Conservation (phyloP, 768 basidiomycete genomes). For the Boletellus emodensis region DNA sequence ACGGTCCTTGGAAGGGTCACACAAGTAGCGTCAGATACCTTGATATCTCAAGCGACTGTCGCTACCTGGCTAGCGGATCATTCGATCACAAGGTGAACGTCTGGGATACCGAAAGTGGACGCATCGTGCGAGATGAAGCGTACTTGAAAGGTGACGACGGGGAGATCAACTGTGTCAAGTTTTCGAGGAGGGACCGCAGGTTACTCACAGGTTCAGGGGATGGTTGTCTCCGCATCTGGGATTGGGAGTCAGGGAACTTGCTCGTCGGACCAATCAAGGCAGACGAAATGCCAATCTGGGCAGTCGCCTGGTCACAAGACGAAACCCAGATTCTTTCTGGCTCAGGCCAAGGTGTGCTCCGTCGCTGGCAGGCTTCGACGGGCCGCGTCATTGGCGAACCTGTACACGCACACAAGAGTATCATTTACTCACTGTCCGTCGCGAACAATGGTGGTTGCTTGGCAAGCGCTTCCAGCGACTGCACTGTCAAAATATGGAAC, state of each 20-base stretch:
- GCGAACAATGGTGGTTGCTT: conserved; percentile 26
- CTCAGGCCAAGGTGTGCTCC: conserved; percentile 19
- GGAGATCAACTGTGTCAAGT: conserved; percentile 28
- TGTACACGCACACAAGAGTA: conserved; percentile 21
- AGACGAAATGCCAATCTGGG: conserved; percentile 25
- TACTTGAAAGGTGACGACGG: conserved; percentile 23
- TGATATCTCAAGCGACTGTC: conserved; percentile 26
- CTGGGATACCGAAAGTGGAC: conserved; percentile 28
- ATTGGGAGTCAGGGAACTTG: conserved; percentile 23
- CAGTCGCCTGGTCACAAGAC: conserved; percentile 29
- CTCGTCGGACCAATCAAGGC: conserved; percentile 25
- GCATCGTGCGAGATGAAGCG: conserved; percentile 20
- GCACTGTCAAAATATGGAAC: conserved; percentile 30
- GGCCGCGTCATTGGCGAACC: conserved; percentile 22
- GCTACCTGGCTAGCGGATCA: conserved; percentile 28
- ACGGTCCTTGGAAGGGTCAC: conserved; percentile 24
- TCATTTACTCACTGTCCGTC: conserved; percentile 25
- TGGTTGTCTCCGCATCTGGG: conserved; percentile 28
- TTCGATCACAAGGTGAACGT: conserved; percentile 31
- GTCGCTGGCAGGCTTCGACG: conserved; percentile 24
- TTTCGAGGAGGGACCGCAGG: conserved; percentile 20
- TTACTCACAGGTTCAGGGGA: conserved; percentile 29
- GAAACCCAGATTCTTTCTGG: conserved; percentile 26
- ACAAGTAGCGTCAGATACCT: conserved; percentile 27
- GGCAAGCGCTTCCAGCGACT: conserved; percentile 29